Evolutionary conservation across 2,329 filamentous ascomycete genomes (phyloP), one percentile per base, ranked within the genome.

Genomic region (Penicillium sp.): DNA sequence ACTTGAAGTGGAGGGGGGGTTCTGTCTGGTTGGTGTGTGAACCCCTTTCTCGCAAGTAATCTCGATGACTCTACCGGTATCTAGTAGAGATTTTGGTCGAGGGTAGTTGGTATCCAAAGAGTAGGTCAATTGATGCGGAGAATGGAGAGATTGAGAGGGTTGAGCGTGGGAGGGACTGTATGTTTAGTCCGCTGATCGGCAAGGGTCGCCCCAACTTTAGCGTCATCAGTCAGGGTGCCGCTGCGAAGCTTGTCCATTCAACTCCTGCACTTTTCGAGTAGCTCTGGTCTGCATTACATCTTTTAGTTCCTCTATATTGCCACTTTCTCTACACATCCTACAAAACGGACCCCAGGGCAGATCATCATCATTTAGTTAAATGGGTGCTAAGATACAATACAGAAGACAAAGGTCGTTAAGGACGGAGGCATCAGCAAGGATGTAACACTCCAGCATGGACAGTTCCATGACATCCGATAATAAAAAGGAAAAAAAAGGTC

Each of bases 361-460:
- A 72, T 78, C 75, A 69, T 76, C 73, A 77, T 70, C 65, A 68
- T 61, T 56, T 65, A 69, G 70, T 72, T 76, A 76, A 77, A 77
- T 75, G 68, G 69, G 73, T 72, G 74, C 72, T 78, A 78, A 76
- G 75, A 76, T 78, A 77, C 75, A 77, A 67, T 72, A 75, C 72
- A 76, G 70, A 75, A 71, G 72, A 69, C 73, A 76, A 77, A 69
- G 73, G 73, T 76, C 74, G 73, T 74, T 72, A 76, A 70, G 68
- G 66, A 67, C 65, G 65, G 60, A 65, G 61, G 56, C 62, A 65
- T 69, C 61, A 68, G 65, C 62, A 63, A 70, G 63, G 62, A 68
- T 62, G 28, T 38, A 54, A 50, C 59, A 62, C 64, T 65, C 66
- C 63, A 61, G 64, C 69, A 69, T 68, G 67, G 65, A 65, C 63